phyloP scores from a whole-genome alignment of 2,329 filamentous ascomycete genomes.

The Aspergillus sp. region DNA sequence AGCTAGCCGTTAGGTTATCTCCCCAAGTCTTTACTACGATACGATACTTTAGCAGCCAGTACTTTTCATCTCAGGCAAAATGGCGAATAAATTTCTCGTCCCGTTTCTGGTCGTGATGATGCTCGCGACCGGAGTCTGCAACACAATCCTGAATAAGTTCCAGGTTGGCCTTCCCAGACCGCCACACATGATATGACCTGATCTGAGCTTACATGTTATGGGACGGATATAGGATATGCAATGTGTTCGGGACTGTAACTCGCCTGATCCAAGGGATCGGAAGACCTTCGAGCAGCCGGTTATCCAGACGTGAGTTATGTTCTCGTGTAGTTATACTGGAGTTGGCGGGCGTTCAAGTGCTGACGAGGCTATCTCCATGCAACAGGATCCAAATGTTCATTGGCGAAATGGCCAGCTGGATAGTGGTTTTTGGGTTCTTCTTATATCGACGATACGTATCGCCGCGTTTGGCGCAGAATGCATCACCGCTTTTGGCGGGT shows the following conservation, averaged over 20 bases:
- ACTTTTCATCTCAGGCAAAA: conserved; percentile 29
- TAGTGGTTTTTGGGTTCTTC: conserved; percentile 66
- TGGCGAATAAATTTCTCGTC: conserved; percentile 65
- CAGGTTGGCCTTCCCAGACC: conserved; percentile 52
- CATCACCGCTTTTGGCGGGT: conserved; percentile 36
- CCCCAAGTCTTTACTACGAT: not conserved
- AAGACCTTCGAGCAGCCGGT: conserved; percentile 87
- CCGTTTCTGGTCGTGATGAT: conserved; percentile 91
- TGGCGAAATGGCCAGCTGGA: conserved; percentile 92
- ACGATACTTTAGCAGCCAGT: not conserved
- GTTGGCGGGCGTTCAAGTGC: not conserved
- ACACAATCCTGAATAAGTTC: conserved; percentile 93
- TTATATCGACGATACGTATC: conserved; percentile 54
- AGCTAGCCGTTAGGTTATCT: not conserved
- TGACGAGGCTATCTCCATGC: not conserved
- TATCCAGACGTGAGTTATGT: conserved; percentile 61
- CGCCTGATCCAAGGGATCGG: conserved; percentile 56
- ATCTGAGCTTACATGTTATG: not conserved
- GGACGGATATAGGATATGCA: conserved; percentile 64
- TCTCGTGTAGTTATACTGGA: not conserved
- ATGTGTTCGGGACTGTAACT: conserved; percentile 84
- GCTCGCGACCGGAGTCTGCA: conserved; percentile 91
- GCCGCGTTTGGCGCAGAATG: conserved; percentile 27
- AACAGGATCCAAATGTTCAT: conserved; percentile 82
- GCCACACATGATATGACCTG: not conserved